These are phyloP conservation scores for Pharus latifolius DNA, from an alignment of 176 grass and related monocot genomes.

Conservation along the genomic window DNA sequence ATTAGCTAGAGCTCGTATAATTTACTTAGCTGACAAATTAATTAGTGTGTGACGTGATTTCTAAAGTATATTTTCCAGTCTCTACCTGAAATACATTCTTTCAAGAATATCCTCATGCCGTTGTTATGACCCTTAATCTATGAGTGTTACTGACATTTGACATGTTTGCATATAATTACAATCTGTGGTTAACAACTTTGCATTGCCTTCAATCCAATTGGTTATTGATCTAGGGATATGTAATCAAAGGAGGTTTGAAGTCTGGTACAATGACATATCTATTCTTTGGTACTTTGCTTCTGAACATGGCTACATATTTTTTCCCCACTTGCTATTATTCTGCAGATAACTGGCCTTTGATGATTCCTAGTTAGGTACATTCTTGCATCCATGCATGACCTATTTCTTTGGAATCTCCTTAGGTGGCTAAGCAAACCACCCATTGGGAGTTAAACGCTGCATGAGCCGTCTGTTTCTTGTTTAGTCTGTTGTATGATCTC, in stretches of 20 bases:
- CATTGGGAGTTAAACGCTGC: too few species aligned
- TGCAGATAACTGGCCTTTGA: background rate
- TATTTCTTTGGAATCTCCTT: too few species aligned
- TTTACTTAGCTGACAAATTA: background rate
- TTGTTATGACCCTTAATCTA: background rate
- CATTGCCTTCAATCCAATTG: background rate
- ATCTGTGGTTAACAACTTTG: background rate
- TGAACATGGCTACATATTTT: background rate
- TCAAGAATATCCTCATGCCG: background rate
- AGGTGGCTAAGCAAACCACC: too few species aligned
- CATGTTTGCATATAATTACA: background rate
- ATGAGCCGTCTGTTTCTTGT: background rate
- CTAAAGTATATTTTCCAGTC: background rate
- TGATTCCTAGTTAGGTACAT: background rate
- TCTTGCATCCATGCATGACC: background rate
- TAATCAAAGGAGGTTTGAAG: background rate
- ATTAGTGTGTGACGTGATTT: conserved; percentile 6
- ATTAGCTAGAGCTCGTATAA: conserved; percentile 5
- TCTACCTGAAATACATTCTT: background rate
- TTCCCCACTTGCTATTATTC: too few species aligned
- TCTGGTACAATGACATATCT: background rate
- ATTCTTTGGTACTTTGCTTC: background rate
- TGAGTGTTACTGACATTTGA: background rate
- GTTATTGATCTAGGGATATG: background rate
- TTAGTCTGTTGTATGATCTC: background rate